Conservation (phyloP, 116 monocot species). For the Phalaenopsis hybrid region DNA sequence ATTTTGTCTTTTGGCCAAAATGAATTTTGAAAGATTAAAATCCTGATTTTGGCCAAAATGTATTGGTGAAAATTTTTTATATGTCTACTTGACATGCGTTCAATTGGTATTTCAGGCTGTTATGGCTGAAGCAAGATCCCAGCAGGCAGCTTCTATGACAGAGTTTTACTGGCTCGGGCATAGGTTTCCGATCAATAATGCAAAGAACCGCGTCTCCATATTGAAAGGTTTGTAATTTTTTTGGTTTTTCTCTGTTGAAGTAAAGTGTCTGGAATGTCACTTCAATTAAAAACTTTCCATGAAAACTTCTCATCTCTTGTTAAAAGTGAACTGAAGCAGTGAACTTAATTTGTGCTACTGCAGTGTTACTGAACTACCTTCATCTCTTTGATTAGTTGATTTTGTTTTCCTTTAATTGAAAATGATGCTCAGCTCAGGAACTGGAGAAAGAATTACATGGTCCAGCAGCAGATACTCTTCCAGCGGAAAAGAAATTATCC, state of each 20-base stretch:
- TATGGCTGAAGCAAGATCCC: constrained; percentile 87
- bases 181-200: constrained; percentile 87
- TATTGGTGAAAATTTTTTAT: background rate
- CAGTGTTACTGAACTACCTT: background rate
- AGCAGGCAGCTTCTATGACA: constrained; percentile 91
- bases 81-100: background rate
- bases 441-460: constrained; percentile 86
- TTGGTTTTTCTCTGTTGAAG: background rate
- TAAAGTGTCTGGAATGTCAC: background rate
- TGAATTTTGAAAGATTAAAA: constrained; percentile 1
- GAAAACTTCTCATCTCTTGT: constrained; percentile 1
- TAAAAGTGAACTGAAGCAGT: background rate
- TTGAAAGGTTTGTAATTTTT: constrained; percentile 63
- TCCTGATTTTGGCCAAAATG: background rate
- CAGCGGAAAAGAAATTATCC: constrained; percentile 76
- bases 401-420: constrained; percentile 6
- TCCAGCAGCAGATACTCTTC: constrained; percentile 49
- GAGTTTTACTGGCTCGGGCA: constrained; percentile 95
- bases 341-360: constrained; percentile 3
- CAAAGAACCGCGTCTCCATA: constrained; percentile 94
- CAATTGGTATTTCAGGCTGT: constrained; percentile 52
- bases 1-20: background rate
- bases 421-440: constrained; percentile 83
- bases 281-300: background rate
- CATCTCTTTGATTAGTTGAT: constrained; percentile 1